phyloP scores from a whole-genome alignment of 768 basidiomycete species.

The Lentinula boryana region DNA sequence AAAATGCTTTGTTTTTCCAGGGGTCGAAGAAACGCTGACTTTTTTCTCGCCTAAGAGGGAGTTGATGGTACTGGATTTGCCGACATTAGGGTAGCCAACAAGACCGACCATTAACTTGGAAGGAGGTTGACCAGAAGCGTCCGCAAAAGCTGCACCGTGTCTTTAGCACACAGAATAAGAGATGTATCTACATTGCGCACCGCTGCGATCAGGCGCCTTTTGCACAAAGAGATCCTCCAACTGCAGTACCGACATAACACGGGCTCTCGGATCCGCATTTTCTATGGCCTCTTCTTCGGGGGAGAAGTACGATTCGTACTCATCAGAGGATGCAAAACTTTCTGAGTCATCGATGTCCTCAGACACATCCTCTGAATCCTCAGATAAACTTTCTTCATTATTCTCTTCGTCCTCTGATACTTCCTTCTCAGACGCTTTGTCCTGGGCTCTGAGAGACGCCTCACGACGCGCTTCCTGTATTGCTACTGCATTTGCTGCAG shows the following conservation, averaged over 20 bases:
- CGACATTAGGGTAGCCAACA: conserved; percentile 98
- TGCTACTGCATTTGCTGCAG: conserved; percentile 82
- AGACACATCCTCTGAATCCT: conserved; percentile 18
- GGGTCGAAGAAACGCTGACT: conserved; percentile 97
- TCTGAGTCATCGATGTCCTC: conserved; percentile 22
- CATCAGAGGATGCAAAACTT: conserved; percentile 19
- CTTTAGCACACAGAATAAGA: not conserved
- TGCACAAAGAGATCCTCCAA: conserved; percentile 77
- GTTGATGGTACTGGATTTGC: conserved; percentile 98
- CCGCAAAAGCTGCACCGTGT: conserved; percentile 48
- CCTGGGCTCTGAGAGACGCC: conserved; percentile 24
- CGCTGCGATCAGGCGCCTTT: conserved; percentile 63
- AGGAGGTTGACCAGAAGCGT: conserved; percentile 49
- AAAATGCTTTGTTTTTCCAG: conserved; percentile 98
- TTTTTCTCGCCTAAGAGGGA: conserved; percentile 93
- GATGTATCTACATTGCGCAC: conserved; percentile 31
- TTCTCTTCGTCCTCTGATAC: conserved; percentile 14
- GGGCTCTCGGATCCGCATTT: conserved; percentile 57
- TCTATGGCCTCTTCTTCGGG: conserved; percentile 48
- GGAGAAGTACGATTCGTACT: conserved; percentile 36
- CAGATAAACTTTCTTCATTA: conserved; percentile 14
- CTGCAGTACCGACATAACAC: conserved; percentile 80
- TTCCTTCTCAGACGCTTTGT: conserved; percentile 3
- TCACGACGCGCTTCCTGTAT: conserved; percentile 71
- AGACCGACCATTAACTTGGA: conserved; percentile 76